A percentile compares a stretch with the other conserved stretches of the same genome.
phyloP scores from a whole-genome alignment of 257 asterid genomes.

The Cinchona pubescens region DNA sequence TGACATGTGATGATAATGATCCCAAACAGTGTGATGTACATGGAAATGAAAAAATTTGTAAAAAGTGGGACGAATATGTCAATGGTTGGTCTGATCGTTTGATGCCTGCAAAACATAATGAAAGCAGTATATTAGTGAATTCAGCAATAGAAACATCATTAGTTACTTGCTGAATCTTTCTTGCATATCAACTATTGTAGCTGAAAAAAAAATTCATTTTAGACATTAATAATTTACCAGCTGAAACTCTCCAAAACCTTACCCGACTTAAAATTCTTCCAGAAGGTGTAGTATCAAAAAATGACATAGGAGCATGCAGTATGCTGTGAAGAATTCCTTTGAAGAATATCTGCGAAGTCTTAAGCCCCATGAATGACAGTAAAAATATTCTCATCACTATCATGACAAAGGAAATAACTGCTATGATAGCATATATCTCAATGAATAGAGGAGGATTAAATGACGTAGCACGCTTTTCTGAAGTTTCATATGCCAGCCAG shows the following conservation, averaged over 20 bases:
- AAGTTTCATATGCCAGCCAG: constrained; percentile 77
- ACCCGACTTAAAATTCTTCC: constrained; percentile 78
- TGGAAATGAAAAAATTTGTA: constrained; percentile 28
- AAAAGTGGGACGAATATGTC: constrained; percentile 52
- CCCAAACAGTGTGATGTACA: constrained; percentile 44
- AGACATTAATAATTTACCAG: too few relatives aligned
- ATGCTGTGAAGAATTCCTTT: constrained; percentile 44
- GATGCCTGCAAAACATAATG: too few relatives aligned
- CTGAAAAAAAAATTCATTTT: too few relatives aligned
- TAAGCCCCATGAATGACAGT: constrained; percentile 42
- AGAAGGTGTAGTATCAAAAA: constrained; percentile 87
- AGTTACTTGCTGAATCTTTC: too few relatives aligned
- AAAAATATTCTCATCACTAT: constrained; percentile 33
- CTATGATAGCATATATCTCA: constrained; percentile 37
- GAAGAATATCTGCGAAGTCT: constrained; percentile 54
- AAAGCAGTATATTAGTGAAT: too few relatives aligned
- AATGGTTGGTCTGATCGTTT: constrained; percentile 52
- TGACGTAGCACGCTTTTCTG: constrained; percentile 23
- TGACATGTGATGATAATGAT: constrained; percentile 46
- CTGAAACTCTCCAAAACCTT: too few relatives aligned
- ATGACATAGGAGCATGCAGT: constrained; percentile 81
- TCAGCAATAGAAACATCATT: too few relatives aligned
- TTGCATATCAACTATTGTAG: too few relatives aligned
- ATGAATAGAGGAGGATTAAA: constrained; percentile 48
- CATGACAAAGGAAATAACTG: constrained; percentile 30